Conservation (phyloP, 2,329 filamentous ascomycete species). For the Capronia epimyces region DNA sequence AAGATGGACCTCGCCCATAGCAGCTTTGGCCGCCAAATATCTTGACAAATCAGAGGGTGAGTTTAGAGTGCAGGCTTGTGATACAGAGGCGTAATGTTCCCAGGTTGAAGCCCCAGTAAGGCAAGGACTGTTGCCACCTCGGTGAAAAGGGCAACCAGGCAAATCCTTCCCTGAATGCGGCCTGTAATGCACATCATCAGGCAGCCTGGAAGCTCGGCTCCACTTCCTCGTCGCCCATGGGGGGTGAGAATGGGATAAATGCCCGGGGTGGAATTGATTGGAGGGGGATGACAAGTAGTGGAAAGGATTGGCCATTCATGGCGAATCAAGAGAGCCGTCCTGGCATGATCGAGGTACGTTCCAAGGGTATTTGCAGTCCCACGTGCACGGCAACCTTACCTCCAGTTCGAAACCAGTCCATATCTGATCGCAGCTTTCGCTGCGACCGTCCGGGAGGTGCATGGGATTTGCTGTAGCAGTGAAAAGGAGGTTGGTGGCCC, state of each 20-base stretch:
- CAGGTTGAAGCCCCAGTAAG: constrained; percentile 11
- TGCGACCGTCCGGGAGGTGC: neutral
- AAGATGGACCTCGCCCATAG: constrained; percentile 15
- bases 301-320: neutral
- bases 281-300: neutral
- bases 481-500: constrained; percentile 11
- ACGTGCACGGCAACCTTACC: constrained; percentile 1
- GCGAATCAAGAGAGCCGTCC: neutral
- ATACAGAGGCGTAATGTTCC: constrained; percentile 20
- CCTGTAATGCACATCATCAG: neutral
- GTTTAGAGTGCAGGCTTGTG: constrained; percentile 10
- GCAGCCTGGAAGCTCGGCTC: constrained; percentile 3
- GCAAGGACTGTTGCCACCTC: constrained; percentile 9
- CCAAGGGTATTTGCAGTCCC: constrained; percentile 8
- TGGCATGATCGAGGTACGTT: neutral
- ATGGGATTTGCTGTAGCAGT: constrained; percentile 3
- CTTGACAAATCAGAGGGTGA: constrained; percentile 23
- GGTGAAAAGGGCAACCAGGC: constrained; percentile 3
- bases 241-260: neutral
- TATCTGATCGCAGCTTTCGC: constrained; percentile 8
- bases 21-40: constrained; percentile 1
- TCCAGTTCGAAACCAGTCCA: constrained; percentile 11
- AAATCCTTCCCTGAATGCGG: constrained; percentile 4
- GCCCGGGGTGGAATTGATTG: neutral
- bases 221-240: neutral